phyloP scores from a whole-genome alignment of 2,329 filamentous ascomycete species.

The Monosporascus sp. region DNA sequence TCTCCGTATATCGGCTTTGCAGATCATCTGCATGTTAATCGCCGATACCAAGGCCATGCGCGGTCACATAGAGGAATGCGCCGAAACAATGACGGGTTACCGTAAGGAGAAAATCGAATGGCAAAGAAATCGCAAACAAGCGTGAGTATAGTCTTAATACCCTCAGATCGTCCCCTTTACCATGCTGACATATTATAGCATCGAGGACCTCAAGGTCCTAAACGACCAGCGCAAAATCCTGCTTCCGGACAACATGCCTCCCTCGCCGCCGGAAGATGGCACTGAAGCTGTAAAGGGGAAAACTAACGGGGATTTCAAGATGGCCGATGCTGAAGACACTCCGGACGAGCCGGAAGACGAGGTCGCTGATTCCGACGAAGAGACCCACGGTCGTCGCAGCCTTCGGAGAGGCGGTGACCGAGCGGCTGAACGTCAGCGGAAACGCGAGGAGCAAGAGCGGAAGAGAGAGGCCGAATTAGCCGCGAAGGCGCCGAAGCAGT shows the following conservation, averaged over 20 bases:
- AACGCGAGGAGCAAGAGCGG: slow-evolving; percentile 68
- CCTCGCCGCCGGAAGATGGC: slow-evolving; percentile 46
- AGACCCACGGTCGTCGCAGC: slow-evolving; percentile 46
- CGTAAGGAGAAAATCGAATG: slow-evolving; percentile 94
- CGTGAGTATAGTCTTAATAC: slow-evolving; percentile 39
- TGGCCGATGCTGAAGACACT: slow-evolving; percentile 60
- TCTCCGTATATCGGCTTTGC: slow-evolving; percentile 69
- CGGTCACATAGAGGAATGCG: slow-evolving; percentile 85
- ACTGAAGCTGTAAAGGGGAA: slow-evolving; percentile 35
- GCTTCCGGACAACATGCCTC: slow-evolving; percentile 66
- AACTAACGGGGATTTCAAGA: slow-evolving; percentile 53
- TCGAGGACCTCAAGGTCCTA: slow-evolving; percentile 65
- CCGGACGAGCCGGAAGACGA: slow-evolving; percentile 54
- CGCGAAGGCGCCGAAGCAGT: slow-evolving; percentile 67
- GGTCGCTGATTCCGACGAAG: slow-evolving; percentile 64
- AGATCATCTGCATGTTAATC: slow-evolving; percentile 81
- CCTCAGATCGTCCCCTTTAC: neutral
- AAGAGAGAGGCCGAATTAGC: slow-evolving; percentile 62
- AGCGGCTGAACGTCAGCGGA: slow-evolving; percentile 67
- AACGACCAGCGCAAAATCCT: slow-evolving; percentile 70
- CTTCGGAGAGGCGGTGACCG: slow-evolving; percentile 61
- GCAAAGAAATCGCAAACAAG: slow-evolving; percentile 69
- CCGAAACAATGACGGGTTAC: slow-evolving; percentile 88
- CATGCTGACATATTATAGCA: slow-evolving; percentile 38
- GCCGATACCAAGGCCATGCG: slow-evolving; percentile 82